These are phyloP conservation scores for Diplosphaera chodatii DNA, from an alignment of 139 green algal species.

Conservation along the genomic window DNA sequence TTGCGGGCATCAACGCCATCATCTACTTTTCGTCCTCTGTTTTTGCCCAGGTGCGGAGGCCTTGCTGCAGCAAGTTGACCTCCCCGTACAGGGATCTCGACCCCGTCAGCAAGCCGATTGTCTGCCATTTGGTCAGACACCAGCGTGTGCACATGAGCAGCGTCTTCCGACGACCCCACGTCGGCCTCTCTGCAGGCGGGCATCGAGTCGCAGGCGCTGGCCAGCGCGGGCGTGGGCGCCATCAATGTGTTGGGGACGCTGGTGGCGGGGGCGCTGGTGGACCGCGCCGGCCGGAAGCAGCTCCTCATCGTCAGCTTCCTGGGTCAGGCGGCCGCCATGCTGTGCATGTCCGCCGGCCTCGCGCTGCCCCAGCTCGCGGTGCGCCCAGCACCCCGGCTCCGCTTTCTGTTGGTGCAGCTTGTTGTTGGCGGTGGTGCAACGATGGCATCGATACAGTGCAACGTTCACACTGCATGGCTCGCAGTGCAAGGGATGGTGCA, in stretches of 20 bases:
- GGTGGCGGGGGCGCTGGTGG: slow-evolving; percentile 72
- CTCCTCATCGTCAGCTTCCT: slow-evolving; percentile 69
- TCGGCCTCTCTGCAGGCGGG: slow-evolving; percentile 68
- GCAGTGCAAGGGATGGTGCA: too few relatives aligned
- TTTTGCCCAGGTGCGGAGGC: slow-evolving; percentile 50
- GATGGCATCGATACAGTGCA: too few relatives aligned
- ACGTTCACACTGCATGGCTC: too few relatives aligned
- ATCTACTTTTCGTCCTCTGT: slow-evolving; percentile 92
- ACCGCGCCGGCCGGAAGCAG: slow-evolving; percentile 74
- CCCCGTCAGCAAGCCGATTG: too few relatives aligned
- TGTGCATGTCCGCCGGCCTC: slow-evolving; percentile 75
- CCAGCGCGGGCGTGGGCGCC: slow-evolving; percentile 77
- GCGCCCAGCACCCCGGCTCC: too few relatives aligned
- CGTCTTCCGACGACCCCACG: too few relatives aligned
- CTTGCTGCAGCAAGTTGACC: neutral
- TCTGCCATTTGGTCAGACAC: too few relatives aligned
- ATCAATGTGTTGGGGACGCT: slow-evolving; percentile 86
- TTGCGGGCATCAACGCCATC: slow-evolving; percentile 87
- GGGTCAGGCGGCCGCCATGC: slow-evolving; percentile 68
- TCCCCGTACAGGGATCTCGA: too few relatives aligned
- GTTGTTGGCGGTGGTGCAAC: too few relatives aligned
- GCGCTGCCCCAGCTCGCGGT: slow-evolving; percentile 48
- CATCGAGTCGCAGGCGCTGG: slow-evolving; percentile 75
- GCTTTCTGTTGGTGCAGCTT: slow-evolving; percentile 9
- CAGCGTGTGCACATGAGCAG: too few relatives aligned